Evolutionary conservation across 1,284 basidiomycete species (phyloP).

Genomic region (Trametes versicolor): DNA sequence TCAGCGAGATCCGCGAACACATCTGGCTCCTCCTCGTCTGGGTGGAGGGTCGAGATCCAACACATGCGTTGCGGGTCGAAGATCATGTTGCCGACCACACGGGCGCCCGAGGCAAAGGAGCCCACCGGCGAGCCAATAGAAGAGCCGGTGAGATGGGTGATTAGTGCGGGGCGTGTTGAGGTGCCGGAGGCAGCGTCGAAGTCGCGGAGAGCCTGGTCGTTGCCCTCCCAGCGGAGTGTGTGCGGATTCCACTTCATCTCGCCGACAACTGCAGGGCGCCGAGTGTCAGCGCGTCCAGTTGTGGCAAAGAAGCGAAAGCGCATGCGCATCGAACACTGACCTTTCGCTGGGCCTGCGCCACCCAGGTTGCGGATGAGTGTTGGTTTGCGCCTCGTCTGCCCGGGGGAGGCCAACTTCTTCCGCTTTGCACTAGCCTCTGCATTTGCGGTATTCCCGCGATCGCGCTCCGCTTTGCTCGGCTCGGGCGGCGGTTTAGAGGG

Average conservation of each 20-base stretch:
- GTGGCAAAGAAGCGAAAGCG: not conserved
- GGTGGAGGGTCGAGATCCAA: slow-evolving; percentile 87
- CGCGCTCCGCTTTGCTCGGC: slow-evolving; percentile 23
- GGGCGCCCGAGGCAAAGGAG: slow-evolving; percentile 78
- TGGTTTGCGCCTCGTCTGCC: slow-evolving; percentile 71
- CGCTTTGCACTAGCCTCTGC: slow-evolving; percentile 57
- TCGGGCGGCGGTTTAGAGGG: slow-evolving; percentile 39
- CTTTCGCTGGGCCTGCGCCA: slow-evolving; percentile 76
- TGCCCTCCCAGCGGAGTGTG: slow-evolving; percentile 94
- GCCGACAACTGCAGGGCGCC: slow-evolving; percentile 70
- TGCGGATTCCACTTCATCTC: slow-evolving; percentile 98
- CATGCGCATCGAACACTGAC: slow-evolving; percentile 54
- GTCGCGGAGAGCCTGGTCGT: slow-evolving; percentile 88
- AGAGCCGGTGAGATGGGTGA: slow-evolving; percentile 88
- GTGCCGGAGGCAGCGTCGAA: slow-evolving; percentile 87
- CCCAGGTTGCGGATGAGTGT: slow-evolving; percentile 90
- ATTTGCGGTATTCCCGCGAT: slow-evolving; percentile 36
- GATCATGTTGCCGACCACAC: slow-evolving; percentile 96
- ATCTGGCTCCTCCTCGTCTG: slow-evolving; percentile 93
- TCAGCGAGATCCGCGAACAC: slow-evolving; percentile 91
- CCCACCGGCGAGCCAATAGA: slow-evolving; percentile 82
- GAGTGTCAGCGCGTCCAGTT: slow-evolving; percentile 2
- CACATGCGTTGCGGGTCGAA: slow-evolving; percentile 95
- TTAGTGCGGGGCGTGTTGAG: slow-evolving; percentile 93
- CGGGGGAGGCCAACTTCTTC: slow-evolving; percentile 60